Base-by-base conservation (phyloP, 441 rosid genomes). In the Jatropha multifida region DNA sequence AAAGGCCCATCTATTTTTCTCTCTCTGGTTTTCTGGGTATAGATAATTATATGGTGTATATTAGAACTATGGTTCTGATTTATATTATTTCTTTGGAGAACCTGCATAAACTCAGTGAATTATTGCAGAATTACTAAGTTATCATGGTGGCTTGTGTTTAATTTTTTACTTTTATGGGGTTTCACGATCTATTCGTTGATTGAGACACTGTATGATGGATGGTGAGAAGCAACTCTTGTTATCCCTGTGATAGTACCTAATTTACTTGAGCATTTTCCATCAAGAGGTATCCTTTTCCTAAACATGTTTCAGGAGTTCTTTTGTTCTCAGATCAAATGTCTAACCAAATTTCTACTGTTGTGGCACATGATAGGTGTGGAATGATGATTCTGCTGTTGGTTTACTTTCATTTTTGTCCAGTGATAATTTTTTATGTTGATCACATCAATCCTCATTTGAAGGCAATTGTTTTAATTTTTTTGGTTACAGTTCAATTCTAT, bases 401-500 rank as follows among this genome's bases (percentile, higher is more conserved):
- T 46, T 13, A 68, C 5, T 27, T 58, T 58, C 18, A 13, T 49
- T 27, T 13, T 23, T 69, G 52, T 52, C 5, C 6, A 48, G 48
- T 65, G n/a, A 42, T 67, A 27, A 38, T 38, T 56, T 11, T 71
- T 64, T 20, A 17, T 56, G 32, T 27, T 27, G 55, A 38, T 17
- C 38, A 23, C 37, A 17, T 48, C n/a, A 5, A 4, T 66, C 42
- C 37, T 49, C n/a, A 51, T 11, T 76, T 49, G 8, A 4, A 5
- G 32, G 7, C n/a, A 38, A 58, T 17, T 63, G 37, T 54, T 67
- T 55, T 55, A 1, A n/a, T 55, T 49, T 0, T 55, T 46, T 64
- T 68, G 49, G 44, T 75, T 82, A 64, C 61, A 93, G 95, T 26
- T 79, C 89, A 2, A 82, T 79, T 80, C 15, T 95, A 17, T 92